Evolutionary conservation across 441 rosid genomes (phyloP).

Genomic region (Hypseocharis bilobata): DNA sequence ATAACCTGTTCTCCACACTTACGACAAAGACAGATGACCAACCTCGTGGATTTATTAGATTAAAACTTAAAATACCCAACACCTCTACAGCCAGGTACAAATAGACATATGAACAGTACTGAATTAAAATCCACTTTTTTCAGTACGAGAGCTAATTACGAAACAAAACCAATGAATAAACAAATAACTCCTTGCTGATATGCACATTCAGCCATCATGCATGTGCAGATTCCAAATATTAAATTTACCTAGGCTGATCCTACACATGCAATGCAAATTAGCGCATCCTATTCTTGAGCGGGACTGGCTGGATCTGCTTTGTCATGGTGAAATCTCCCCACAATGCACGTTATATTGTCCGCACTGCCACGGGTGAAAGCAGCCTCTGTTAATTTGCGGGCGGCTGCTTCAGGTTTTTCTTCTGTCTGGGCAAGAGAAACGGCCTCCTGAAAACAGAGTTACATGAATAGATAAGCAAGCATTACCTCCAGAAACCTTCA

Average conservation of each 20-base stretch:
- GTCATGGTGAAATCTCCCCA: conserved; percentile 62
- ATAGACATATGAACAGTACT: neutral
- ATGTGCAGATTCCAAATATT: conserved; percentile 20
- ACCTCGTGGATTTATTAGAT: neutral
- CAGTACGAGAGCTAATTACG: conserved; percentile 16
- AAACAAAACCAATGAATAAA: conserved; percentile 33
- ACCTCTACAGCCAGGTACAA: neutral
- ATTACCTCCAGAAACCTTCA: neutral
- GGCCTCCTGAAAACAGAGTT: conserved; percentile 55
- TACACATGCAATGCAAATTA: conserved; percentile 16
- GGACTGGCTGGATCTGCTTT: conserved; percentile 30
- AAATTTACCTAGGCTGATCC: neutral
- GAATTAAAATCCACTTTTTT: neutral
- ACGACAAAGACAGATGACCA: too few relatives aligned
- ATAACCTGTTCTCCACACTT: too few relatives aligned
- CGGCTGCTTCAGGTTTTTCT: conserved; percentile 72
- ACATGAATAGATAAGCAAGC: neutral
- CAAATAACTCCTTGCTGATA: conserved; percentile 23
- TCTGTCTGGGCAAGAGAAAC: conserved; percentile 56
- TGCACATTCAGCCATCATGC: conserved; percentile 28
- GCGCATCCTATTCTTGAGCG: neutral
- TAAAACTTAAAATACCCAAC: neutral
- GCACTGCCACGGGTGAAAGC: conserved; percentile 86
- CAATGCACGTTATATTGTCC: conserved; percentile 91
- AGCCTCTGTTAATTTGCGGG: conserved; percentile 70